Evolutionary conservation across 306 rosid genomes (phyloP).

Genomic region (Vigna unguiculata): DNA sequence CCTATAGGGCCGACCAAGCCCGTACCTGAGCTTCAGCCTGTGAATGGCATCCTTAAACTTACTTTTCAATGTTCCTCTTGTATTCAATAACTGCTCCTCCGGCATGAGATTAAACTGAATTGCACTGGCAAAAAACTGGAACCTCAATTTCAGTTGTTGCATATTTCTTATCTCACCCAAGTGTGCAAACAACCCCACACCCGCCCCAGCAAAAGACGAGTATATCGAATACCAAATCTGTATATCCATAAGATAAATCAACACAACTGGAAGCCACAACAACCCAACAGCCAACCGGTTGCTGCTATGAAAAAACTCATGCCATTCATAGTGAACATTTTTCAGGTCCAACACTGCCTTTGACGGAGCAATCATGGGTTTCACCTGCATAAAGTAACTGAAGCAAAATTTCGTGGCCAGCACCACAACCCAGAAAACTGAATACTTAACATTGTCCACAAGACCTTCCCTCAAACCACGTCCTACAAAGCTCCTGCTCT

Average conservation of each 20-base stretch:
- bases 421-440: constrained; percentile 82
- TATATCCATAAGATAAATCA: constrained; percentile 91
- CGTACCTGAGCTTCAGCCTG: constrained; percentile 94
- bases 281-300: constrained; percentile 73
- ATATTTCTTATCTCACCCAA: constrained; percentile 96
- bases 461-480: constrained; percentile 98
- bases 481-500: constrained; percentile 87
- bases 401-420: constrained; percentile 82
- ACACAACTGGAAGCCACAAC: constrained; percentile 89
- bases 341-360: constrained; percentile 58
- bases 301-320: constrained; percentile 57
- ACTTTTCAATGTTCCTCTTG: constrained; percentile 77
- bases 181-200: constrained; percentile 84
- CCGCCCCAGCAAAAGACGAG: constrained; percentile 89
- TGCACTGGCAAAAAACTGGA: constrained; percentile 97
- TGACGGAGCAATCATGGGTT: constrained; percentile 85
- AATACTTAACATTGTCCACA: constrained; percentile 76
- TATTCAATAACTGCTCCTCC: constrained; percentile 84
- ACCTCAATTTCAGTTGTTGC: constrained; percentile 84
- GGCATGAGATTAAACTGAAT: constrained; percentile 98
- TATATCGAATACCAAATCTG: constrained; percentile 94
- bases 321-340: constrained; percentile 68
- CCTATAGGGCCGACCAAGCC: constrained; percentile 87
- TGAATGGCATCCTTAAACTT: constrained; percentile 87
- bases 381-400: constrained; percentile 90